Conservation (phyloP, 345 rosid species). For the Eucalyptus paniculata region DNA sequence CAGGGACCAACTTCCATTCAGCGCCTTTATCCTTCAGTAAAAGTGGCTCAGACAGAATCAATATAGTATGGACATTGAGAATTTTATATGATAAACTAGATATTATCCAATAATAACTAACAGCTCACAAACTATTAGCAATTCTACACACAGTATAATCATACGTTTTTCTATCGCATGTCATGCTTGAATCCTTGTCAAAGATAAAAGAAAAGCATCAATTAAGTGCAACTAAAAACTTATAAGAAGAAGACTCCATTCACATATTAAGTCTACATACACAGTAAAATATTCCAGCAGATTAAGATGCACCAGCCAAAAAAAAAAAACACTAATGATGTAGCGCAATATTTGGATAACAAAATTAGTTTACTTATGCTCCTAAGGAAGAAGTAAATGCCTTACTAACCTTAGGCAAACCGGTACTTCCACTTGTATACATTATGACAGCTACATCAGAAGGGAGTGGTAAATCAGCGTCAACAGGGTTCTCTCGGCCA, state of each 20-base stretch:
- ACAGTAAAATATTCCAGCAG: neutral
- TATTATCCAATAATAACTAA: neutral
- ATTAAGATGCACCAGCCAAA: neutral
- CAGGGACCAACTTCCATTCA: neutral
- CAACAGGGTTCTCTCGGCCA: conserved; percentile 61
- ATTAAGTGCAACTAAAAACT: neutral
- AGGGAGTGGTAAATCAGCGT: conserved; percentile 62
- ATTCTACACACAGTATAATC: neutral
- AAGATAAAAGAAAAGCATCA: neutral
- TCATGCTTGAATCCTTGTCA: neutral
- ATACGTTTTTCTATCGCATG: neutral
- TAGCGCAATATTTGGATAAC: neutral
- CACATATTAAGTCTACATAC: neutral
- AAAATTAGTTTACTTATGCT: neutral
- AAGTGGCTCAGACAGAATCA: neutral
- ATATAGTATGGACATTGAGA: neutral
- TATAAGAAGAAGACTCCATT: neutral
- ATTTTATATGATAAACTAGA: neutral
- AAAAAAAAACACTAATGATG: neutral
- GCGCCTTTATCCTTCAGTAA: neutral
- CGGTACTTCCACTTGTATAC: conserved; percentile 99
- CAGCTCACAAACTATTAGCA: neutral
- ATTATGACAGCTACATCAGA: conserved; percentile 90
- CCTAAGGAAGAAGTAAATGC: neutral
- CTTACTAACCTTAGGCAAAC: conserved; percentile 78